Percentiles rank a stretch among this genome's conserved stretches.
phyloP scores from a whole-genome alignment of 176 grass and related monocot genomes.

The Luzula sylvatica region DNA sequence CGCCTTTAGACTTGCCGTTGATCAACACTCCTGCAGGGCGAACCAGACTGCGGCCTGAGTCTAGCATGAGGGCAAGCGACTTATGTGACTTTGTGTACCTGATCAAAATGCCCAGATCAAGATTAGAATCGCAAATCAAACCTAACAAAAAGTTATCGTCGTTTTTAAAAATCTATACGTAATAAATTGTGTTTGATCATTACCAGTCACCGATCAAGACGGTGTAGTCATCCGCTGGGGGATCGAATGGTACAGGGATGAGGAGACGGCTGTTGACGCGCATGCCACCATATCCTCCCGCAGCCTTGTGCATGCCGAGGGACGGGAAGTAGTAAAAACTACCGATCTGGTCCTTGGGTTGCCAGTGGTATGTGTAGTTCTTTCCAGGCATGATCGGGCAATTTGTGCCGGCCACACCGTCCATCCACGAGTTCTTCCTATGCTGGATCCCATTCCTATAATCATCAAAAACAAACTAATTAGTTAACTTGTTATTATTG shows the following conservation, averaged over 20 bases:
- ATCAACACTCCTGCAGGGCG: slow-evolving; percentile 60
- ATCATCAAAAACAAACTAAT: not conserved
- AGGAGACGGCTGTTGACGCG: slow-evolving; percentile 73
- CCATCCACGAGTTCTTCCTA: slow-evolving; percentile 88
- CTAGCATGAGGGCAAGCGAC: slow-evolving; percentile 41
- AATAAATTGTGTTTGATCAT: no score
- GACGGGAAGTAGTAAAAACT: slow-evolving; percentile 92
- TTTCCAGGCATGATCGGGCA: slow-evolving; percentile 72
- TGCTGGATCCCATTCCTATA: slow-evolving; percentile 92
- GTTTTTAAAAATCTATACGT: no score
- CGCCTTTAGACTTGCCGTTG: slow-evolving; percentile 49
- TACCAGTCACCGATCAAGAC: slow-evolving; percentile 61
- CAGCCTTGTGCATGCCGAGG: slow-evolving; percentile 65
- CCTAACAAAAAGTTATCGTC: not conserved
- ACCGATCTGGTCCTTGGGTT: slow-evolving; percentile 93
- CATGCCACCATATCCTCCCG: slow-evolving; percentile 59
- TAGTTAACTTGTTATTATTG: no score
- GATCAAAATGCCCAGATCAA: not conserved
- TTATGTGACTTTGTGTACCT: slow-evolving; percentile 62
- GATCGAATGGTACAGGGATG: slow-evolving; percentile 74
- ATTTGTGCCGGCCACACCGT: slow-evolving; percentile 60
- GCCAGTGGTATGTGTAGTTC: slow-evolving; percentile 85
- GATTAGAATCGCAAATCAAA: not conserved
- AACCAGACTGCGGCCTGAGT: slow-evolving; percentile 48
- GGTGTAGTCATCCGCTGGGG: slow-evolving; percentile 50